Evolutionary conservation across 495 filamentous ascomycete genomes (phyloP).

Genomic region (Podospora appendiculata): DNA sequence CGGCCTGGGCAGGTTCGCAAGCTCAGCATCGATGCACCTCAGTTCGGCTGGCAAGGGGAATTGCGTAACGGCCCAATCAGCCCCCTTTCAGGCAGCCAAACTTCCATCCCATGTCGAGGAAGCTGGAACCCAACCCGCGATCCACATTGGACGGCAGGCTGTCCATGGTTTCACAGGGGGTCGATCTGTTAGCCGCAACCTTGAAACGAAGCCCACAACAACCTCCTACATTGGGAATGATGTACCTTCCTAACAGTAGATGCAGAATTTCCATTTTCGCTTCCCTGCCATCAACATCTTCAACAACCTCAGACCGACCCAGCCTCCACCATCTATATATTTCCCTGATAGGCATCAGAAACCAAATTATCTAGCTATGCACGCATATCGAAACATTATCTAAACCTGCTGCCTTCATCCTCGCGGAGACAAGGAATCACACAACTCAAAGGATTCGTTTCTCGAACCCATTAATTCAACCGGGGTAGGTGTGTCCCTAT

Average conservation of each 20-base stretch:
- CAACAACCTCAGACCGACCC: constrained; percentile 10
- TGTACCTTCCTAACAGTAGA: constrained; percentile 9
- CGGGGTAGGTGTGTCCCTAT: no score
- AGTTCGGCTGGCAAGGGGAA: constrained; percentile 12
- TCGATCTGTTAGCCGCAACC: constrained; percentile 2
- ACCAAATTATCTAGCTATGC: no score
- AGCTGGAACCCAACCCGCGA: no score
- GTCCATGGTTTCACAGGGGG: background rate
- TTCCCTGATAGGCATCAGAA: no score
- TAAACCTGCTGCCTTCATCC: no score
- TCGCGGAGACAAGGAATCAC: no score
- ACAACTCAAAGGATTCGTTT: no score
- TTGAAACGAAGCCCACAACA: background rate
- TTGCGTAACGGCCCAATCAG: constrained; percentile 30
- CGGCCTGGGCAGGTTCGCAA: constrained; percentile 2
- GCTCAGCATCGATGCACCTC: no score
- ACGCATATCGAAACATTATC: no score
- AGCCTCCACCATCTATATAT: no score
- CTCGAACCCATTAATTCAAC: no score
- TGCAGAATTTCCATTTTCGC: constrained; percentile 10
- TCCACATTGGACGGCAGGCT: background rate
- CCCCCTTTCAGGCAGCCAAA: constrained; percentile 19
- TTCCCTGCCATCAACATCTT: constrained; percentile 9
- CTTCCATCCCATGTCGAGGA: background rate
- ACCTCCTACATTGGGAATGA: background rate